Evolutionary conservation across 2,329 filamentous ascomycete species (phyloP).

Genomic region (Grosmannia huntii): DNA sequence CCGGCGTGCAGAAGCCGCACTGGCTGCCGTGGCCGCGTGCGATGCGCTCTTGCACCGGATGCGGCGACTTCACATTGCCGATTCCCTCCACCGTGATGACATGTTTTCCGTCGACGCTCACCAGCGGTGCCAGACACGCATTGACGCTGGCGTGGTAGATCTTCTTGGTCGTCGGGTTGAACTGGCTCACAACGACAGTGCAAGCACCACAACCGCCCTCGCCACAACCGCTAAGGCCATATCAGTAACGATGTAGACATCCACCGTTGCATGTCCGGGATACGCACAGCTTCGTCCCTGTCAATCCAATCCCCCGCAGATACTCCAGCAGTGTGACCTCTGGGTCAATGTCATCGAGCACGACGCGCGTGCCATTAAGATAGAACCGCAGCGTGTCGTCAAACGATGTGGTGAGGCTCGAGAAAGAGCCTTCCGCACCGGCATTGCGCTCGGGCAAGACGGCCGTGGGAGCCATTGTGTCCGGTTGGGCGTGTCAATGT

Average conservation of each 20-base stretch:
- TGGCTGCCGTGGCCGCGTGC: constrained; percentile 82
- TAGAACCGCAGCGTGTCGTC: constrained; percentile 87
- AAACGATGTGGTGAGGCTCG: constrained; percentile 59
- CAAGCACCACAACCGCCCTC: constrained; percentile 96
- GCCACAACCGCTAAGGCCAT: constrained; percentile 55
- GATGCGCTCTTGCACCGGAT: constrained; percentile 82
- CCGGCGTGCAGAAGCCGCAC: constrained; percentile 89
- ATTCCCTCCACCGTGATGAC: constrained; percentile 97
- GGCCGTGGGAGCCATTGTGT: constrained; percentile 43
- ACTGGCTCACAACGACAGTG: constrained; percentile 87
- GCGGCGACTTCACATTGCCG: constrained; percentile 72
- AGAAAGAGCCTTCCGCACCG: constrained; percentile 14
- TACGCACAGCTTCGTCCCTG: constrained; percentile 73
- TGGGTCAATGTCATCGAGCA: constrained; percentile 76
- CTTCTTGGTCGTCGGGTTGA: constrained; percentile 80
- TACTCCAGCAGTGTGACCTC: constrained; percentile 90
- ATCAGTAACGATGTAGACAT: too few relatives aligned
- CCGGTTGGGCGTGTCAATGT: not conserved
- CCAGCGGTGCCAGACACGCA: constrained; percentile 83
- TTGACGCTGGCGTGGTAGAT: constrained; percentile 97
- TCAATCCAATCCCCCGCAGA: constrained; percentile 80
- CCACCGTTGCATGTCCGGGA: not conserved
- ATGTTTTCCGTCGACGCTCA: constrained; percentile 93
- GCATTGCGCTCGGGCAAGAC: constrained; percentile 34
- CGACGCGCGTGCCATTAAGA: constrained; percentile 83